Base-by-base conservation (phyloP, 1,139 yeast species). In the Magnusiomyces paraingens region DNA sequence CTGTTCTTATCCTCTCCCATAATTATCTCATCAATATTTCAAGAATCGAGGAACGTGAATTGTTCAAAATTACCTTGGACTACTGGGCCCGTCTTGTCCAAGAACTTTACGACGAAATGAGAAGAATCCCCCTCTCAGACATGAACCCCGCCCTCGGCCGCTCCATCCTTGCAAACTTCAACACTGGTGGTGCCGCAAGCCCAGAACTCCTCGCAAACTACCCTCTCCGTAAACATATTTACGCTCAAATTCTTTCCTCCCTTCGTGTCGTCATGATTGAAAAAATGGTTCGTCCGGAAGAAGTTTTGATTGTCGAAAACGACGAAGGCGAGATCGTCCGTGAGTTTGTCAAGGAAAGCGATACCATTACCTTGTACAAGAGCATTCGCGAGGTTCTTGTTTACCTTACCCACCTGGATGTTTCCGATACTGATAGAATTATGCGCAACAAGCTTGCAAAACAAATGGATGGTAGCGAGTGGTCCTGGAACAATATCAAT, bases 281-380 rank as follows among this genome's bases (percentile, higher is more conserved):
- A 71, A 87, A 88, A 66, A 94, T 93, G 99, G 99, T 89, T 1
- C 84, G 96, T 69, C 99, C 99, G 1, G 99, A 93, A 72, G 99
- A 93, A 73, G 98, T 91, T 53, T 78, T 93, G 58, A 82, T 93
- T 72, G 97, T 91, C 52, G 99, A 94, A 71, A 93, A 93, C 68
- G 99, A 93, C 70, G 99, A 93, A 74, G 99, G 99, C 61, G 99
- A 93, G 73, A 93, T 93, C 70, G 99, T 94, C 45, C 82, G 99
- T 68, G 99, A 93, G 68, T 91, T 93, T 62, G 96, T 93, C 57
- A 90, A 88, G 69, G 99, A 93, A 71, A 85, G 94, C 68, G 99
- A 93, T 69, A 93, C 99, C 14, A 93, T 93, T 66, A 96, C 93
- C 63, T 77, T 93, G 59, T 93, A 93, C 75, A 91, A 93, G 72